These are phyloP conservation scores for Trichophyton schoenleinii DNA, from an alignment of 2,329 filamentous ascomycete species.

Conservation along the genomic window DNA sequence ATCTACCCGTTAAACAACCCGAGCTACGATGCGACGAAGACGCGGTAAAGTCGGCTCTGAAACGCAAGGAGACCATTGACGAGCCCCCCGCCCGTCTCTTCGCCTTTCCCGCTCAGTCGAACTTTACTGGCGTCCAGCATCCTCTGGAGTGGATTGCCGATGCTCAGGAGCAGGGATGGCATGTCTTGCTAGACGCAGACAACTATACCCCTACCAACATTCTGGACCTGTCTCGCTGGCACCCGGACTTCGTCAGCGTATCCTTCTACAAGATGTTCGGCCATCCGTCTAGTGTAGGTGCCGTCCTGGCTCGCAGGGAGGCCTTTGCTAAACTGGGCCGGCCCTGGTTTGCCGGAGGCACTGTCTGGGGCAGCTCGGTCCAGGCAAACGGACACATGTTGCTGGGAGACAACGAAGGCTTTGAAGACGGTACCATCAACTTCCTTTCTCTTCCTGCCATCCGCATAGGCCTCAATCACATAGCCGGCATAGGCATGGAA, in stretches of 20 bases:
- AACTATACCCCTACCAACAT: conserved; percentile 50
- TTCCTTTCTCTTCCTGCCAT: conserved; percentile 54
- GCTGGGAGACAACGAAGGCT: conserved; percentile 37
- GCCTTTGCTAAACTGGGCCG: conserved; percentile 44
- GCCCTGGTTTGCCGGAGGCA: conserved; percentile 58
- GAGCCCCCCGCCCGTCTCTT: conserved; percentile 33
- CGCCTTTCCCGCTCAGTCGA: conserved; percentile 59
- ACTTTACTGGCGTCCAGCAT: conserved; percentile 54
- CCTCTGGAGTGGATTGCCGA: conserved; percentile 44
- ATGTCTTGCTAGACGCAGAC: conserved; percentile 51
- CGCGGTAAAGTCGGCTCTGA: not conserved
- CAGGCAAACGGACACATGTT: conserved; percentile 9
- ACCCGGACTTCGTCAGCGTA: conserved; percentile 49
- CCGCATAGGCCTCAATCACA: conserved; percentile 41
- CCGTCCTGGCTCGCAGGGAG: conserved; percentile 44
- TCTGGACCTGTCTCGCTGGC: conserved; percentile 41
- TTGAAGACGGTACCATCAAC: conserved; percentile 56
- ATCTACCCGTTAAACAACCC: conserved; percentile 6
- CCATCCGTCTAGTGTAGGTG: conserved; percentile 48
- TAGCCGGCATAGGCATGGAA: conserved; percentile 37
- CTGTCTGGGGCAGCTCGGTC: conserved; percentile 29
- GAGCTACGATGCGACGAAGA: conserved; percentile 8
- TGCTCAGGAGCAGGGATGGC: conserved; percentile 16
- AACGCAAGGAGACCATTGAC: not conserved
- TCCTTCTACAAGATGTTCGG: conserved; percentile 58